phyloP scores from a whole-genome alignment of 2,329 filamentous ascomycete species.

The Diaporthe longicolla region DNA sequence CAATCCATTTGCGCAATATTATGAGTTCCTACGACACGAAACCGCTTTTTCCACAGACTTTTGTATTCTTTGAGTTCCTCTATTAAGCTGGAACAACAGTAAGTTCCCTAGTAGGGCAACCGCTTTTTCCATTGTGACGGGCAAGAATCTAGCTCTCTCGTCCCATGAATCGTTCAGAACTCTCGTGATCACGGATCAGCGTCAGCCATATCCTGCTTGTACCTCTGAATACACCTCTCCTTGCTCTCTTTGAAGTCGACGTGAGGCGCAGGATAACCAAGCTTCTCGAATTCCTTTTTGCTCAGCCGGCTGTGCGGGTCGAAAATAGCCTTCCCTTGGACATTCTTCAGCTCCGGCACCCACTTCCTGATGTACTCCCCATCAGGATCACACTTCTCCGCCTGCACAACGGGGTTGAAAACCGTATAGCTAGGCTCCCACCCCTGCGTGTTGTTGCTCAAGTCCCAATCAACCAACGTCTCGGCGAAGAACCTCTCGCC shows the following conservation, averaged over 20 bases:
- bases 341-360: constrained; percentile 72
- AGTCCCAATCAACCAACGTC: constrained; percentile 72
- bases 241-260: constrained; percentile 73
- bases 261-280: constrained; percentile 73
- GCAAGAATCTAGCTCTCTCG: neutral
- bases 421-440: constrained; percentile 82
- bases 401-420: constrained; percentile 78
- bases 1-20: neutral
- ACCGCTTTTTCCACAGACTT: neutral
- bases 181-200: constrained; percentile 42
- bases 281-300: constrained; percentile 62
- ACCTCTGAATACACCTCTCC: constrained; percentile 71
- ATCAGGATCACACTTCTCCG: constrained; percentile 75
- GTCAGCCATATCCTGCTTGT: constrained; percentile 62
- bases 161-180: neutral
- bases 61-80: too few relatives aligned
- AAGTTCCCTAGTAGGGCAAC: too few relatives aligned
- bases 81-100: too few relatives aligned
- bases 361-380: constrained; percentile 77
- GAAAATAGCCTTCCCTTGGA: constrained; percentile 73
- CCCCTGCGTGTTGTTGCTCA: constrained; percentile 74
- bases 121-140: neutral
- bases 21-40: neutral
- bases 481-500: constrained; percentile 77
- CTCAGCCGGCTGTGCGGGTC: constrained; percentile 73